Evolutionary conservation across 345 rosid genomes (phyloP), one percentile per base, ranked within the genome.

Genomic region (Populus ilicifolia): DNA sequence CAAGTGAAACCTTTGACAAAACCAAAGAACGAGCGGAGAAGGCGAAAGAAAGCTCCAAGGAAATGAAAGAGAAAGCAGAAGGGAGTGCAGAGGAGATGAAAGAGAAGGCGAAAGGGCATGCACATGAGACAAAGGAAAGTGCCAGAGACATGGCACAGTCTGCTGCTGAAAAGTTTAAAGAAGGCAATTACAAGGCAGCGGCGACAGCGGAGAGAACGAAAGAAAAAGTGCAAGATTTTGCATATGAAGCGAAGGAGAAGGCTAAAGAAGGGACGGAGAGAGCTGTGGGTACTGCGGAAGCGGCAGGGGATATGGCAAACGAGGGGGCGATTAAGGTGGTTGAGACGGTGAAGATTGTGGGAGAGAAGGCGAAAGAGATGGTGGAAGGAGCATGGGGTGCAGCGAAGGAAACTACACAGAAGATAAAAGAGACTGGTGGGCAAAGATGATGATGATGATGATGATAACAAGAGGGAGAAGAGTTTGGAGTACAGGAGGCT

Each of bases 341-440:
- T 20, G 82, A 78, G 73, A 73, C 80, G 20, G 80, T 73, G 70
- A 75, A 72, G 73, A 80, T 25, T 17, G 50, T 72, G 33, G 84
- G 80, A 20, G 86, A 82, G 76, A 84, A 80, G 27, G 80, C 84
- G 72, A 83, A 85, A 75, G 48, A 81, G 79, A 75, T 82, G 2
- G 81, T 70, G 73, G 44, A 72, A 12, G 80, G 75, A 6, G 84
- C 85, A 0, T 83, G 80, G 87, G 85, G 77, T 13, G 71, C 77
- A 0, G 83, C 87, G 1, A 82, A 84, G 67, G 87, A 65, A 2
- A 79, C 86, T 2, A 70, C 83, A 2, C 78, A 82, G 67, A 88
- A 86, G 86, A 83, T 83, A 8, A 86, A 83, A 76, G 87, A 88
- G 83, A 84, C 84, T 79, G 27, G 85, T 79, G 0, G 89, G 89